Base-by-base conservation (phyloP, 768 basidiomycete species). In the Amanita brunnescens region DNA sequence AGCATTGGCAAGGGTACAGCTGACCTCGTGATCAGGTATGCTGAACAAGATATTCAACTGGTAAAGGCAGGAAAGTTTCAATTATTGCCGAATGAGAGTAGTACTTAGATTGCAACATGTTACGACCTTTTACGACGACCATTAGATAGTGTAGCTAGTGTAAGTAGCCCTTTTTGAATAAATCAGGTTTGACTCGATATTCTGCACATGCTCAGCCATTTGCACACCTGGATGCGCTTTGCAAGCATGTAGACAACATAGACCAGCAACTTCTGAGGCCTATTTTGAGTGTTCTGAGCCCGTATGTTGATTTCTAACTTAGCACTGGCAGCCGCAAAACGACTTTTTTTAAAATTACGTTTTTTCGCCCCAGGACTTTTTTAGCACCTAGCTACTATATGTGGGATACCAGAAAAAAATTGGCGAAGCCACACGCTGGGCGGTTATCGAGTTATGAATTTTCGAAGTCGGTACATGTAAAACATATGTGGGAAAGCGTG, bases 1-100 rank as follows among this genome's bases (percentile, higher is more conserved):
- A 39, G 42, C n/a, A 45, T 52, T 29, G 51, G 51, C 16, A 43
- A 33, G n/a, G 51, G 51, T 20, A 52, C 41, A 8, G 40, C 41
- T 26, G 42, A 43, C 32, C 42, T 52, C 14, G 10, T 52, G 7
- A 52, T 52, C 14, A 29, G 30, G 21, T 45, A 35, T 43, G 51
- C 51, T n/a, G 41, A 44, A 46, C 41, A 52, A 23, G 51, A 52
- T 20, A 23, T 45, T 33, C 41, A 14, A 34, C 40, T 44, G 8
- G 49, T 51, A 6, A 39, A 41, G 35, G 16, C 18, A 12, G 39
- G 49, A 16, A 51, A 42, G 29, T 51, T 51, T 39, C 39, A 41
- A 20, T 23, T 41, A 41, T 41, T 41, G 18, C n/a, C n/a, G n/a
- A n/a, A 10, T 38, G 37, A 38, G 37, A 38, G 37, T 38, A 38